Percentiles rank a stretch among this genome's conserved stretches.
Conservation (phyloP, 352 stramenopile species). For the Globisporangium mamillatum region DNA sequence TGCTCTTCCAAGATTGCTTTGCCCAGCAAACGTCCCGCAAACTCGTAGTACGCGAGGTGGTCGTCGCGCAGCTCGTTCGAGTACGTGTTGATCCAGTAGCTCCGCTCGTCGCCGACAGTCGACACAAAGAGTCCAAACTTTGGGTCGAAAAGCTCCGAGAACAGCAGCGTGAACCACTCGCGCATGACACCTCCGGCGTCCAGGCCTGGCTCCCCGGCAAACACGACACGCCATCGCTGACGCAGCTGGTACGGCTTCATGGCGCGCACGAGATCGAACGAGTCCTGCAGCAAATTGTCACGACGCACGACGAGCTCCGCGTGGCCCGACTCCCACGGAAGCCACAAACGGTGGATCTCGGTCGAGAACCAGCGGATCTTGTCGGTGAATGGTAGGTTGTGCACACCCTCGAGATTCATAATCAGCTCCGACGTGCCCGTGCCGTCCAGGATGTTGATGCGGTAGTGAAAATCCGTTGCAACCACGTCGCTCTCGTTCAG, state of each 20-base stretch:
- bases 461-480: slow-evolving; percentile 77
- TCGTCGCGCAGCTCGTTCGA: slow-evolving; percentile 46
- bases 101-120: slow-evolving; percentile 66
- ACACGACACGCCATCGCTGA: slow-evolving; percentile 82
- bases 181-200: slow-evolving; percentile 88
- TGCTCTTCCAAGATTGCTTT: slow-evolving; percentile 88
- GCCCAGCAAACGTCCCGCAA: slow-evolving; percentile 75
- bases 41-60: slow-evolving; percentile 81
- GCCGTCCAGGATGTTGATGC: slow-evolving; percentile 77
- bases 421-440: slow-evolving; percentile 69
- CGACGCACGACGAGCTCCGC: slow-evolving; percentile 75
- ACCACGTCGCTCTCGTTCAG: slow-evolving; percentile 82
- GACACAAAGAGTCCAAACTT: slow-evolving; percentile 74
- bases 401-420: slow-evolving; percentile 81
- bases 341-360: slow-evolving; percentile 76
- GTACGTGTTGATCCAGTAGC: slow-evolving; percentile 86
- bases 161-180: slow-evolving; percentile 89
- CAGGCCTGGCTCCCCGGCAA: slow-evolving; percentile 80
- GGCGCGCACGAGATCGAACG: slow-evolving; percentile 67
- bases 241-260: slow-evolving; percentile 85
- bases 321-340: slow-evolving; percentile 82
- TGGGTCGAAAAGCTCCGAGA: slow-evolving; percentile 79
- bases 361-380: slow-evolving; percentile 83
- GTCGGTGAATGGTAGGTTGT: slow-evolving; percentile 73
- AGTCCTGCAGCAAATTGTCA: slow-evolving; percentile 85